Evolutionary conservation across 305 asterid genomes (phyloP), one percentile per base, ranked within the genome.

Genomic region (Withania somnifera): DNA sequence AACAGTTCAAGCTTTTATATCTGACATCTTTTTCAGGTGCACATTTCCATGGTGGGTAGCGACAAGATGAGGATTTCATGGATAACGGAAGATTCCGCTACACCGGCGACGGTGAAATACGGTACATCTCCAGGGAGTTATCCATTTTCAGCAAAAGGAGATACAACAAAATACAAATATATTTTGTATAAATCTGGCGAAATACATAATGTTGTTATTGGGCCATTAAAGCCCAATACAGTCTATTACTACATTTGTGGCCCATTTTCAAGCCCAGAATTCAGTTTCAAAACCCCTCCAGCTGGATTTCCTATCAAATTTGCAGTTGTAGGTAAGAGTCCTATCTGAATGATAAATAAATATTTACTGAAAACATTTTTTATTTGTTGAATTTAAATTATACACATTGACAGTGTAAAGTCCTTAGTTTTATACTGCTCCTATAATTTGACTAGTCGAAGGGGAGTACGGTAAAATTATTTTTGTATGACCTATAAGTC

Each of bases 281-380:
- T 90, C 83, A 90, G 86, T 84, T 90, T 95, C 88, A 91, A 89
- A 19, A 92, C 97, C 0, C 95, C 97, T 61, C 97, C 98, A 67
- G 61, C 90, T 2, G 64, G 73, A 28, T 92, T 91, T 57, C 98
- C 98, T 7, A 80, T 93, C 56, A 95, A 95, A 75, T 92, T 93
- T 57, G 95, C 88, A 4, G 86, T 95, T 45, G 91, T 90, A 19
- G 98, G 98, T 95, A 80, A 84, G 92, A 80, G 60, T 61, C 76
- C 68, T 79, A 19, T 51, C 81, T 76, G 42, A 30, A 56, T 58
- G n/a, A n/a, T 11, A 36, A 28, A 26, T 51, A 52, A 42, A 17
- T 24, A 24, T 75, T 24, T 5, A 1, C 1, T 71, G 19, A 50
- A 71, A n/a, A n/a, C n/a, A 19, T 7, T 10, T 42, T 40, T 24